Conservation (phyloP, 176 grass and related monocot genomes). For the Dactylis glomerata region DNA sequence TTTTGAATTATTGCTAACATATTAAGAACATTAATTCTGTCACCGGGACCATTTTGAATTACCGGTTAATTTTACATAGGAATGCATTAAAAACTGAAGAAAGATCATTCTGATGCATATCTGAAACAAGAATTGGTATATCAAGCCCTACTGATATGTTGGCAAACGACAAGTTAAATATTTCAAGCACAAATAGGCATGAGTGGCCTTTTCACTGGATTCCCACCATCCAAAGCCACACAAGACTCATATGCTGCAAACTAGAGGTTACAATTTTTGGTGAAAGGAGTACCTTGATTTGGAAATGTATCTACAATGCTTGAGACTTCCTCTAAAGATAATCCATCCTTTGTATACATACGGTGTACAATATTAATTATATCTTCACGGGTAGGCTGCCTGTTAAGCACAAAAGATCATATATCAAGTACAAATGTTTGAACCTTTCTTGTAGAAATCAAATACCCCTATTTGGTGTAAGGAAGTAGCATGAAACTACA, state of each 20-base stretch:
- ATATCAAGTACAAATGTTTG: neutral
- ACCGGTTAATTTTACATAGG: neutral
- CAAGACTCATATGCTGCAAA: neutral
- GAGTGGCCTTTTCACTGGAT: neutral
- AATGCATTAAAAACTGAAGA: neutral
- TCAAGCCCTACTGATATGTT: neutral
- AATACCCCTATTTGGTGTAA: neutral
- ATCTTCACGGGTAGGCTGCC: constrained; percentile 88
- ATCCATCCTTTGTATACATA: constrained; percentile 89
- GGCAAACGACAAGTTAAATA: neutral
- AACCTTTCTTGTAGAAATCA: neutral
- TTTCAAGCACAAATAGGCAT: neutral
- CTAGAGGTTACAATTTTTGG: neutral
- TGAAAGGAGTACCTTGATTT: constrained; percentile 68
- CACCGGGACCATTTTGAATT: no score
- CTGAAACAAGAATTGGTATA: neutral
- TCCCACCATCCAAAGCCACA: neutral
- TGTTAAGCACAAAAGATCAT: constrained; percentile 32
- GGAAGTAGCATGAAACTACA: neutral
- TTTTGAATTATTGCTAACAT: no score
- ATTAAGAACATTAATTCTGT: no score
- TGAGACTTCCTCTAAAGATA: constrained; percentile 66
- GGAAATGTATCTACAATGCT: constrained; percentile 73
- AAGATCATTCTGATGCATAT: constrained; percentile 9
- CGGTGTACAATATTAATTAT: constrained; percentile 81